Evolutionary conservation across 371 early-diverging fungal species (phyloP).

Genomic region (Amoeboaphelidium protococcarum): DNA sequence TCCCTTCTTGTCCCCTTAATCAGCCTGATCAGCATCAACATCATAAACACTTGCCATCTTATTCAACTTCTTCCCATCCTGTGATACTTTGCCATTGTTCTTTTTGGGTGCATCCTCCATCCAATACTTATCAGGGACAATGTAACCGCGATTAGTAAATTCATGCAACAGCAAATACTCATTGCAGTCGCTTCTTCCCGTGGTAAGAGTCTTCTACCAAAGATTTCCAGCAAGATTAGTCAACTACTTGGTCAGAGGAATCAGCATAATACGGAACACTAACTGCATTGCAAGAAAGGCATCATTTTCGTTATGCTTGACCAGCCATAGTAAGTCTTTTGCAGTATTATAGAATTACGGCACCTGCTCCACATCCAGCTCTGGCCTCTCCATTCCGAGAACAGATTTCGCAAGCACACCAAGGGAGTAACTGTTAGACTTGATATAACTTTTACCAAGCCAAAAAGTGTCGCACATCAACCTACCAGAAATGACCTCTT

Average conservation of each 20-base stretch:
- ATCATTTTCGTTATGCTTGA: conserved; percentile 61
- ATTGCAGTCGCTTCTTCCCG: conserved; percentile 91
- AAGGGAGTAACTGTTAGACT: conserved; percentile 61
- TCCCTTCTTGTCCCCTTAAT: conserved; percentile 12
- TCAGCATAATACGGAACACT: conserved; percentile 57
- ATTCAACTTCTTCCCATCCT: neutral
- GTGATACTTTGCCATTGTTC: neutral
- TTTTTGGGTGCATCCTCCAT: conserved; percentile 2
- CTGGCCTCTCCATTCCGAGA: conserved; percentile 50
- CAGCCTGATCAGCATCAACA: conserved; percentile 9
- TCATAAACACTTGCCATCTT: neutral
- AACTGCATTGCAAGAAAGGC: conserved; percentile 45
- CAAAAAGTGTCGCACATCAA: conserved; percentile 82
- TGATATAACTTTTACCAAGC: conserved; percentile 44
- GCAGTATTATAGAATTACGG: conserved; percentile 28
- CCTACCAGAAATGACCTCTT: no score
- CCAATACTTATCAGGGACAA: conserved; percentile 30
- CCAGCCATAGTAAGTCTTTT: conserved; percentile 26
- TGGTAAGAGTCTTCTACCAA: conserved; percentile 66
- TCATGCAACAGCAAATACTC: conserved; percentile 94
- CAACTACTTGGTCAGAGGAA: conserved; percentile 83
- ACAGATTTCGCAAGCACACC: conserved; percentile 44
- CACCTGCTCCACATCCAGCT: conserved; percentile 39
- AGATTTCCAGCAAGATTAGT: conserved; percentile 81
- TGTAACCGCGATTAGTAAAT: conserved; percentile 27